These are phyloP conservation scores for Olyra latifolia DNA, from an alignment of 176 grass and related monocot genomes.

Conservation along the genomic window DNA sequence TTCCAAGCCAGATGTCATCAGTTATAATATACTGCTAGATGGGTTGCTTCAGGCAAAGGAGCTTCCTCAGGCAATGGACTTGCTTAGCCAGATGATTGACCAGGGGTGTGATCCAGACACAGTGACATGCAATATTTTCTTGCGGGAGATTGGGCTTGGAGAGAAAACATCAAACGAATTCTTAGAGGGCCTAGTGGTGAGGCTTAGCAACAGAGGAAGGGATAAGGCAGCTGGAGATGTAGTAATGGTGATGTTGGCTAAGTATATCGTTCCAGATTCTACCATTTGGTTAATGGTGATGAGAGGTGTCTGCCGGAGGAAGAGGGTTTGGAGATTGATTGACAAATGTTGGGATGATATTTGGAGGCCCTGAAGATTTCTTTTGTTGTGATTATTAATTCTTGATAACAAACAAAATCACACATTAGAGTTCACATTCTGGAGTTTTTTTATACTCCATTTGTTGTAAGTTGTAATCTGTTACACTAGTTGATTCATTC, in stretches of 20 bases:
- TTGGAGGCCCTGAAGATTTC: constrained; percentile 49
- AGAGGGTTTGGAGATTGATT: constrained; percentile 49
- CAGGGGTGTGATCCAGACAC: constrained; percentile 71
- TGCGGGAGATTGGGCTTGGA: constrained; percentile 40
- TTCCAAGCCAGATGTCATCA: constrained; percentile 63
- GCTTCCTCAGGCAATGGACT: constrained; percentile 54
- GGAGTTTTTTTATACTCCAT: constrained; percentile 44
- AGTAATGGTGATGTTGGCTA: constrained; percentile 70
- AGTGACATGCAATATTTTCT: constrained; percentile 79
- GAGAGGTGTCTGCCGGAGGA: constrained; percentile 53
- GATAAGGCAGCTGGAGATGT: constrained; percentile 53
- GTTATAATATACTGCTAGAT: constrained; percentile 73
- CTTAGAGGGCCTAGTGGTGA: constrained; percentile 73
- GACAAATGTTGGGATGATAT: constrained; percentile 74
- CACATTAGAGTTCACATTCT: not conserved
- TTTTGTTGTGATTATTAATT: constrained; percentile 23
- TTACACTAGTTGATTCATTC: constrained; percentile 43
- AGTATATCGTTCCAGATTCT: constrained; percentile 60
- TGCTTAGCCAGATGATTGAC: constrained; percentile 84
- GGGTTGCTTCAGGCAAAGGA: constrained; percentile 53
- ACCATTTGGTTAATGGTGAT: constrained; percentile 55
- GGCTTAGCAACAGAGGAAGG: constrained; percentile 64
- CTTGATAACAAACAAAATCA: constrained; percentile 3
- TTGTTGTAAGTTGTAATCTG: constrained; percentile 52
- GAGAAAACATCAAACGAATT: constrained; percentile 58